Conservation (phyloP, 2,329 filamentous ascomycete genomes). For the Neurospora crassa region DNA sequence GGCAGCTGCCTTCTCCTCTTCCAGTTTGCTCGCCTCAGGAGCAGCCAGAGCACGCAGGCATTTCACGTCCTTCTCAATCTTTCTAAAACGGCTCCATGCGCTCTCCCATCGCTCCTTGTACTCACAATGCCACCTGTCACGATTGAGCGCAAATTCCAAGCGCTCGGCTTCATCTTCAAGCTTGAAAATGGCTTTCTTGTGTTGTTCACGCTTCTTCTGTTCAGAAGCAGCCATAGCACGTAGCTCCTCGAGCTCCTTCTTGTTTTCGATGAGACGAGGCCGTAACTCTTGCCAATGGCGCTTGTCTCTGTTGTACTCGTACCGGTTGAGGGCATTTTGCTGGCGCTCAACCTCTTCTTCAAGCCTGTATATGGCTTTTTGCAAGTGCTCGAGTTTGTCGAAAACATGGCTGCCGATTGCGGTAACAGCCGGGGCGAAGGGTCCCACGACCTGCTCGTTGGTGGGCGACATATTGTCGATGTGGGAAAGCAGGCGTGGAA, state of each 20-base stretch:
- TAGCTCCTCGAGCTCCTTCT: not conserved
- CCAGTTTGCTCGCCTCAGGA: not conserved
- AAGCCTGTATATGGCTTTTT: not conserved
- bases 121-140: too few relatives aligned
- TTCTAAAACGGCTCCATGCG: too few relatives aligned
- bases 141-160: too few relatives aligned
- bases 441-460: not conserved
- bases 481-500: not conserved
- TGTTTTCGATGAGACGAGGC: not conserved
- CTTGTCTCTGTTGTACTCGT: not conserved
- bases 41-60: not conserved
- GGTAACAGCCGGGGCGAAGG: not conserved
- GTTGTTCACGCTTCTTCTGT: not conserved
- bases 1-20: not conserved
- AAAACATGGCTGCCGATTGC: not conserved
- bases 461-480: not conserved
- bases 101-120: too few relatives aligned
- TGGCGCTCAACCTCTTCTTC: too few relatives aligned
- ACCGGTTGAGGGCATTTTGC: too few relatives aligned
- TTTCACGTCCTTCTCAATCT: too few relatives aligned
- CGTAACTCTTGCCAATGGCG: not conserved
- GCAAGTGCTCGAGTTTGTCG: not conserved
- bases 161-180: too few relatives aligned
- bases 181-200: too few relatives aligned
- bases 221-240: not conserved